A percentile compares a stretch with the other conserved stretches of the same genome.
These are phyloP conservation scores for Rhizopus stolonifer DNA, from an alignment of 371 early-diverging fungal genomes.

Conservation along the genomic window DNA sequence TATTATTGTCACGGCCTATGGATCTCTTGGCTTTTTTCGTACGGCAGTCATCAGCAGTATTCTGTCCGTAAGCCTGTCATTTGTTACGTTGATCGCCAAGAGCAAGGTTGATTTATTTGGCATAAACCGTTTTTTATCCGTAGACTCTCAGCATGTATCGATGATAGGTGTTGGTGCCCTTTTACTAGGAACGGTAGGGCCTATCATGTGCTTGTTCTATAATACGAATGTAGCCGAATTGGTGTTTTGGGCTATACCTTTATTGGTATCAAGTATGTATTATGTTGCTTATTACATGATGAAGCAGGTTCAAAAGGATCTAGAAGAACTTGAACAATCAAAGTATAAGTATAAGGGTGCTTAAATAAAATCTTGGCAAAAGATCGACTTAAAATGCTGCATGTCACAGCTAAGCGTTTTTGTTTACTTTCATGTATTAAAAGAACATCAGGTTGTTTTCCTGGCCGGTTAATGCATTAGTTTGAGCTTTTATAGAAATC, in stretches of 20 bases:
- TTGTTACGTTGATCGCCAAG: background rate
- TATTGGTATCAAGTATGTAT: slow-evolving; percentile 16
- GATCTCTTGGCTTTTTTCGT: background rate
- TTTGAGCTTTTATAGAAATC: background rate
- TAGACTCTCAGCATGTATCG: slow-evolving; percentile 1
- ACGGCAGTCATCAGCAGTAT: background rate
- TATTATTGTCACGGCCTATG: background rate
- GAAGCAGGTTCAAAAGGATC: slow-evolving; percentile 25
- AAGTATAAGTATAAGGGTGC: slow-evolving; percentile 37
- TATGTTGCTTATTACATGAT: slow-evolving; percentile 25
- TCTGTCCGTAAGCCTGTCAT: background rate
- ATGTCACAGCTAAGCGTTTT: too few relatives aligned
- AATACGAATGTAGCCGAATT: slow-evolving; percentile 14
- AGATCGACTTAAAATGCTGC: too few relatives aligned
- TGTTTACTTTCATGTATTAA: too few relatives aligned
- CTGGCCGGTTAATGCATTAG: background rate
- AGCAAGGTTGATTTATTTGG: slow-evolving; percentile 9
- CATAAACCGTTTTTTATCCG: background rate
- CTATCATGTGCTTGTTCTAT: background rate
- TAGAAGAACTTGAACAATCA: slow-evolving; percentile 32
- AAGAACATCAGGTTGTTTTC: background rate
- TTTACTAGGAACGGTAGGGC: background rate
- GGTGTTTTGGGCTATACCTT: slow-evolving; percentile 28
- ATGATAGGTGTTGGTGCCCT: background rate
- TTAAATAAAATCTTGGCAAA: too few relatives aligned